Evolutionary conservation across 768 basidiomycete species (phyloP).

Genomic region (Lentinula edodes): DNA sequence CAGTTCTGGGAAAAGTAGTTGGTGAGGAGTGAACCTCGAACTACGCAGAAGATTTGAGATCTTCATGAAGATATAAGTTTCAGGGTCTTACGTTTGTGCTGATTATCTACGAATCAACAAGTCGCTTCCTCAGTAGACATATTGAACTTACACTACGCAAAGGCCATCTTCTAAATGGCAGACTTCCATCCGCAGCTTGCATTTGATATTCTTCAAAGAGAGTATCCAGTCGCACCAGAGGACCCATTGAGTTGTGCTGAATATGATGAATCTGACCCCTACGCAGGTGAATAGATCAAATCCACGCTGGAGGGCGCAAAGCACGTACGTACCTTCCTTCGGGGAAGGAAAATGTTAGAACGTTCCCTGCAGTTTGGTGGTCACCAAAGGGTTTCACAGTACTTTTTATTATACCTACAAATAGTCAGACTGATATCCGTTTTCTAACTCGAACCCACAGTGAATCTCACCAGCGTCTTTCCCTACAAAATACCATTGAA

Average conservation of each 20-base stretch:
- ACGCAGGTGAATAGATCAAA: slow-evolving; percentile 1
- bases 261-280: slow-evolving; percentile 67
- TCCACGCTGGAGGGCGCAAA: not conserved
- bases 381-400: slow-evolving; percentile 17
- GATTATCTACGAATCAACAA: slow-evolving; percentile 6
- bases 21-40: slow-evolving; percentile 63
- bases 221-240: slow-evolving; percentile 43
- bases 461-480: not conserved
- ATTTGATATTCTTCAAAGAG: slow-evolving; percentile 65
- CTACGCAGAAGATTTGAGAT: slow-evolving; percentile 26
- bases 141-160: slow-evolving; percentile 48
- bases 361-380: slow-evolving; percentile 17
- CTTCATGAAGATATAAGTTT: not conserved
- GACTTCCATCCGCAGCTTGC: slow-evolving; percentile 47
- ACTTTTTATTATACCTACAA: slow-evolving; percentile 24
- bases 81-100: slow-evolving; percentile 61
- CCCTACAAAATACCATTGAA: not conserved
- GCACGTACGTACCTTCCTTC: slow-evolving; percentile 39
- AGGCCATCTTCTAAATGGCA: slow-evolving; percentile 70
- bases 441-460: not conserved
- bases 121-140: not conserved
- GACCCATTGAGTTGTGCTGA: slow-evolving; percentile 48
- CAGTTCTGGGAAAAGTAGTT: slow-evolving; percentile 87
- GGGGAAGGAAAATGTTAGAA: slow-evolving; percentile 49
- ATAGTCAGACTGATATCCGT: not conserved